phyloP scores from a whole-genome alignment of 495 filamentous ascomycete species.

The Pyronema omphalodes region DNA sequence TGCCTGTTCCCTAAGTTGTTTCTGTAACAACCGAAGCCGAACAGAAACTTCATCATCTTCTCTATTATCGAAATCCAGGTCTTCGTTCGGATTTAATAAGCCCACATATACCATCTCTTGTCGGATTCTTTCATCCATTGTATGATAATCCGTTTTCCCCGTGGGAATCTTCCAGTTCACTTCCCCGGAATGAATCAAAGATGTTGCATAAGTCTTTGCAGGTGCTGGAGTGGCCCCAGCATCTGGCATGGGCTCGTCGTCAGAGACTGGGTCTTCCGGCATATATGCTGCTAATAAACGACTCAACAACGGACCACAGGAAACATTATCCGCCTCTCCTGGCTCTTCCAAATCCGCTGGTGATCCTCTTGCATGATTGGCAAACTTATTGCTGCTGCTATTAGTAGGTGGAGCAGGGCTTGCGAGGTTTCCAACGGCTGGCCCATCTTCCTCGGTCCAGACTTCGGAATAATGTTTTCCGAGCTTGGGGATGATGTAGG shows the following conservation, averaged over 20 bases:
- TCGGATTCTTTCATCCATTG: conserved; percentile 77
- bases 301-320: conserved; percentile 63
- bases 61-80: conserved; percentile 66
- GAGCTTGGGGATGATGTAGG: conserved; percentile 72
- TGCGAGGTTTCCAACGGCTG: conserved; percentile 25
- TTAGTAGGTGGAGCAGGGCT: conserved; percentile 19
- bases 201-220: conserved; percentile 28
- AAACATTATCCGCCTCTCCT: conserved; percentile 78
- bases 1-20: conserved; percentile 57
- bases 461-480: conserved; percentile 72
- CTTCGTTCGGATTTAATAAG: conserved; percentile 54
- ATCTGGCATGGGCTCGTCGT: conserved; percentile 37
- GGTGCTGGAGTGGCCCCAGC: conserved; percentile 34
- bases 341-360: conserved; percentile 74
- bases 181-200: conserved; percentile 51
- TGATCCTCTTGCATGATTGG: conserved; percentile 66
- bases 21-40: conserved; percentile 67
- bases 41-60: conserved; percentile 89
- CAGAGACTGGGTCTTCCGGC: conserved; percentile 52
- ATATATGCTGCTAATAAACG: conserved; percentile 70
- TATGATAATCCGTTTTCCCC: conserved; percentile 57
- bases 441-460: conserved; percentile 60
- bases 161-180: conserved; percentile 38
- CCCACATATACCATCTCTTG: conserved; percentile 87
- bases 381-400: conserved; percentile 41